Base-by-base conservation (phyloP, 352 stramenopile genomes). In the Pythium sp. region DNA sequence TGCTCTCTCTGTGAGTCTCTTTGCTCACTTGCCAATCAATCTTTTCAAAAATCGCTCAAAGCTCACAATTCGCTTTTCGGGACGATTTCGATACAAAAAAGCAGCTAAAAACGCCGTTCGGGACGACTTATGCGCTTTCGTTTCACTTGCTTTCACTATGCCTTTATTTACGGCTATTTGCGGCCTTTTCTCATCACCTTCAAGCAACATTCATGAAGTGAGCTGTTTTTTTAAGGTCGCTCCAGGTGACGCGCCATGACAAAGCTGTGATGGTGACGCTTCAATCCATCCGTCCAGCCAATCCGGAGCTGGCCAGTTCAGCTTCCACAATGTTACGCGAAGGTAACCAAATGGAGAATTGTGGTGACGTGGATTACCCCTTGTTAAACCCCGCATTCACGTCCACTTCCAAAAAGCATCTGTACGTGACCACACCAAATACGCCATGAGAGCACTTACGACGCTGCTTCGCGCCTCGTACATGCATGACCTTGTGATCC, bases 11-110 rank as follows among this genome's bases (percentile, higher is more conserved):
- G 8, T 18, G 53, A 24, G 53, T 38, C 24, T 36, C 24, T n/a
- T 58, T 60, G 55, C 18, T 47, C 41, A 47, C 20, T n/a, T 47
- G 41, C 41, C 41, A 47, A 47, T 47, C 41, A 47, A 47, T 47
- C 36, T 26, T 34, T 34, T 34, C 30, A 34, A 34, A 34, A 34
- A 34, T 34, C 30, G 30, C 30, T 34, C 30, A 8, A 34, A 34
- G 30, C 30, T 2, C 30, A 34, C 30, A 34, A 34, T 8, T 34
- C 30, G 30, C 30, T 34, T 34, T 34, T 34, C 7, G 30, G 30
- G 30, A 8, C 30, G 30, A 34, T 34, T 34, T 34, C 30, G 30
- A 34, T 34, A 8, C 30, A 34, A 34, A 34, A 34, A 34, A 8
- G 30, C 30, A 34, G 30, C 7, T 34, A 8, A 34, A 34, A 34